Evolutionary conservation across 2,329 filamentous ascomycete species (phyloP), one percentile per base, ranked within the genome.

Genomic region (Alternaria consortialis): DNA sequence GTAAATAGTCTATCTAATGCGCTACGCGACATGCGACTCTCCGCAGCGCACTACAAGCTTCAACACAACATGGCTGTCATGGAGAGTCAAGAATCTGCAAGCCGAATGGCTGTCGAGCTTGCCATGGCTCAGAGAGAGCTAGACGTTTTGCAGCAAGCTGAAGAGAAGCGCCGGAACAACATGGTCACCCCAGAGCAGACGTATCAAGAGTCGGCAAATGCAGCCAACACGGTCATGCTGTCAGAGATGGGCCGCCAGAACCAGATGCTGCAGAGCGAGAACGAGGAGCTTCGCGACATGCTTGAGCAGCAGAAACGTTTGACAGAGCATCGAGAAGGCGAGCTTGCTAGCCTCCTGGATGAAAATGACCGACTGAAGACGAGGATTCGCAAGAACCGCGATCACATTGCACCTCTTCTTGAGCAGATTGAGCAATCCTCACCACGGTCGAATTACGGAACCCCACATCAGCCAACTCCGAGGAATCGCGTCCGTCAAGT

Each of bases 101-200:
- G 96, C 79, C 89, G 93, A 27, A 93, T 94, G 68, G 91, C 90
- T 36, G 94, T 97, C 5, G 94, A 97, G 79, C 91, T 97, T 71
- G 91, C 95, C 66, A 94, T 97, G 87, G 91, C 90, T n/a, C 88
- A 92, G 64, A 87, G 91, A 23, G 93, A 97, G 79, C 90, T 97
- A 20, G 91, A 97, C 63, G 91, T 94, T 12, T 82, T 97, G 29
- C 90, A 93, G 62, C 85, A 86, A 63, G 88, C 89, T 13, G 91
- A 95, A 73, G 87, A 91, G 74, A 86, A 88, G 53, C 86, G 86
- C 53, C 88, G 84, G 46, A 83, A 82, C 23, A 85, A 88, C 60
- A 80, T 86, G 58, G 84, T 81, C 66, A 80, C 80, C 7, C 83
- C 81, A 20, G 82, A 84, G 4, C 85, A 88, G 52, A 84, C 84